Evolutionary conservation across 2,329 filamentous ascomycete species (phyloP).

Genomic region (Ascocoryne sarcoides): DNA sequence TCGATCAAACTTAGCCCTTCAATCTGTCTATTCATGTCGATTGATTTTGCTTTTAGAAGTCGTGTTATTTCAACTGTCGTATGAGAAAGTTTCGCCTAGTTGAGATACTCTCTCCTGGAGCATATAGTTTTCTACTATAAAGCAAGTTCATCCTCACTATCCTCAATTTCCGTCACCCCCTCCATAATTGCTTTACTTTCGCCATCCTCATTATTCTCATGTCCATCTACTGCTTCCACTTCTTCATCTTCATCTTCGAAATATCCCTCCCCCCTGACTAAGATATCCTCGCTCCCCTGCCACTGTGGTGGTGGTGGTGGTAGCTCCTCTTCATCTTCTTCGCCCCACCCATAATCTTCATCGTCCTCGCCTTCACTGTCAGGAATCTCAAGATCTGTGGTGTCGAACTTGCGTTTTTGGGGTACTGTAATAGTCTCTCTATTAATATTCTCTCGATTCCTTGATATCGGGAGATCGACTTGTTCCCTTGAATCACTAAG

Average conservation of each 20-base stretch:
- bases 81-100: too few relatives aligned
- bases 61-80: too few relatives aligned
- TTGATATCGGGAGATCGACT: too few relatives aligned
- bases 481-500: too few relatives aligned
- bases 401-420: constrained; percentile 55
- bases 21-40: too few relatives aligned
- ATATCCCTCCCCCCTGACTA: constrained; percentile 31
- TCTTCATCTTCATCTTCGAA: constrained; percentile 9
- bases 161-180: background rate
- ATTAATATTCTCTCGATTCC: too few relatives aligned
- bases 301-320: constrained; percentile 55
- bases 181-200: background rate
- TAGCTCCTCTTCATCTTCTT: constrained; percentile 54
- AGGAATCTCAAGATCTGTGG: constrained; percentile 50
- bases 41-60: too few relatives aligned
- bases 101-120: too few relatives aligned
- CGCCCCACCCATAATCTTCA: constrained; percentile 66
- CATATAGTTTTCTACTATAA: constrained; percentile 3
- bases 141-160: constrained; percentile 13
- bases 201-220: constrained; percentile 2
- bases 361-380: constrained; percentile 52
- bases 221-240: background rate
- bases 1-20: too few relatives aligned
- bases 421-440: too few relatives aligned
- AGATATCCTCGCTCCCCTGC: constrained; percentile 57